phyloP scores from a whole-genome alignment of 2,329 filamentous ascomycete species.

The Aspergillus tamarii region DNA sequence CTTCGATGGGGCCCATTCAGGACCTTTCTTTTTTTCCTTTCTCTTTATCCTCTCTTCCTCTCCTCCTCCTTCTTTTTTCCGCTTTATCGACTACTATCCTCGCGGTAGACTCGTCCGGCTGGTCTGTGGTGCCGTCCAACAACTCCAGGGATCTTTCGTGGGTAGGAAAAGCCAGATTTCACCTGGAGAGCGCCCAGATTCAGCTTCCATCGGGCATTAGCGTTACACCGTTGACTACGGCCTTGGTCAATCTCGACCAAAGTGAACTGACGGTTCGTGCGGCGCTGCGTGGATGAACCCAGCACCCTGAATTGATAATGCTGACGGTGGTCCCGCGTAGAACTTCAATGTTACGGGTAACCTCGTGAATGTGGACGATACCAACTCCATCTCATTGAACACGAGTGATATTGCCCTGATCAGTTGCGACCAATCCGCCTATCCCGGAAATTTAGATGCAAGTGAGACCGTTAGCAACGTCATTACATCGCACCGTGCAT shows the following conservation, averaged over 20 bases:
- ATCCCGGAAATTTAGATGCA: slow-evolving; percentile 42
- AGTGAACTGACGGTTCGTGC: slow-evolving; percentile 29
- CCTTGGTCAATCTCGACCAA: slow-evolving; percentile 23
- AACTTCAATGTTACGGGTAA: slow-evolving; percentile 31
- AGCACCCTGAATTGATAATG: neutral
- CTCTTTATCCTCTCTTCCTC: slow-evolving; percentile 12
- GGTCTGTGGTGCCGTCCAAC: slow-evolving; percentile 35
- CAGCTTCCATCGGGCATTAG: slow-evolving; percentile 21
- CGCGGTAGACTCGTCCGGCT: slow-evolving; percentile 22
- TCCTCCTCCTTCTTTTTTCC: slow-evolving; percentile 16
- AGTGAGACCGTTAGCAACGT: slow-evolving; percentile 38
- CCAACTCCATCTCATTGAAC: slow-evolving; percentile 32
- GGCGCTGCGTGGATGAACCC: neutral
- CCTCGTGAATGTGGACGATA: slow-evolving; percentile 31
- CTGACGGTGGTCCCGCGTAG: slow-evolving; percentile 23
- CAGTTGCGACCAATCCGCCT: slow-evolving; percentile 45
- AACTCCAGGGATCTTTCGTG: slow-evolving; percentile 28
- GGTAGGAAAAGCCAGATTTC: slow-evolving; percentile 26
- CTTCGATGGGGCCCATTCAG: slow-evolving; percentile 18
- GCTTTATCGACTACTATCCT: slow-evolving; percentile 16
- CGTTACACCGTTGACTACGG: slow-evolving; percentile 33
- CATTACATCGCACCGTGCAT: slow-evolving; percentile 30
- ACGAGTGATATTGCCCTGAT: slow-evolving; percentile 42
- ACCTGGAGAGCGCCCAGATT: slow-evolving; percentile 26
- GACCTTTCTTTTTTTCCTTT: slow-evolving; percentile 16